Evolutionary conservation across 305 asterid genomes (phyloP), one percentile per base, ranked within the genome.

Genomic region (Rubia tinctorum): DNA sequence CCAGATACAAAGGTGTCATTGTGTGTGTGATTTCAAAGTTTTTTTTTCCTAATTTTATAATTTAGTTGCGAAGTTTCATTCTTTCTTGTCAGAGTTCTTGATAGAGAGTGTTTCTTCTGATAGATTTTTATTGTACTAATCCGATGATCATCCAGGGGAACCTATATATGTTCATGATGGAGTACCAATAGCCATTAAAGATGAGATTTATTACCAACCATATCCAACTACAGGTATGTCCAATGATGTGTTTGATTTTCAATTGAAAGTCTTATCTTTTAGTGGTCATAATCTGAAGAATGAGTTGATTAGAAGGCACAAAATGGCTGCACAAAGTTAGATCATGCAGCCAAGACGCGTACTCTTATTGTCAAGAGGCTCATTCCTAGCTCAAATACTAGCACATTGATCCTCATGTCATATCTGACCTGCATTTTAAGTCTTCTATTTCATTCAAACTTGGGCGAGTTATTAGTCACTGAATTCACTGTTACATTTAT

Each of bases 201-300:
- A 94, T 75, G 98, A 94, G 79, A 90, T 91, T 13, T 97, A 94
- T 65, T 93, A 97, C 44, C 73, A 81, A 80, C 98, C 98, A 18
- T 90, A 93, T 85, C 97, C 95, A 72, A 93, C 98, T 18, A 91
- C 98, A 70, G 98, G 98, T 85, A n/a, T 73, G 58, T 60, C 42
- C n/a, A 34, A 17, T 30, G 60, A 23, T 18, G 27, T 27, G 15
- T 73, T 58, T 39, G 20, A 7, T 30, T 12, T 30, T 30, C 7
- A 18, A 30, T 20, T 14, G 30, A 34, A 73, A 30, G 3, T 62
- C 53, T 47, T 7, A n/a, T 49, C 2, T 47, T 25, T 44, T 7
- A 3, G 4, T 34, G 39, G 4, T 34, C 39, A 34, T 34, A 34
- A 3, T 34, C 39, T 34, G 2, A 34, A 34, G n/a, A 15, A 30